Conservation (phyloP, 495 filamentous ascomycete genomes). For the Symbiotaphrina buchneri region DNA sequence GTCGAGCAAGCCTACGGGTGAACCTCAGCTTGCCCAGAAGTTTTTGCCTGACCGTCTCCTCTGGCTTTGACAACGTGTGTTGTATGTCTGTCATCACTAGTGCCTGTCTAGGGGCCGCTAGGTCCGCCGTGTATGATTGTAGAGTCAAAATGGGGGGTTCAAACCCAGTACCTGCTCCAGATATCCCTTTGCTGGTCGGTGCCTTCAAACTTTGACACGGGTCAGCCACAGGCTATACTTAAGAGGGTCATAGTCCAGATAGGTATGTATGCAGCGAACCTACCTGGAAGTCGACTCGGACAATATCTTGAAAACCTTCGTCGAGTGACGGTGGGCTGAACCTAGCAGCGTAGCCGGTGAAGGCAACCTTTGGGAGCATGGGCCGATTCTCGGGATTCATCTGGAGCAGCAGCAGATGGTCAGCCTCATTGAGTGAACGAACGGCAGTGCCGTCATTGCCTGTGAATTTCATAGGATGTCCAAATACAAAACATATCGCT, state of each 20-base stretch:
- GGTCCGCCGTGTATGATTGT: too few relatives aligned
- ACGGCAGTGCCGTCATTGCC: too few relatives aligned
- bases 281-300: conserved; percentile 42
- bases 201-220: conserved; percentile 25
- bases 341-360: conserved; percentile 42
- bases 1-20: too few relatives aligned
- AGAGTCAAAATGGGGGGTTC: too few relatives aligned
- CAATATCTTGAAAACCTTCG: conserved; percentile 74
- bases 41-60: too few relatives aligned
- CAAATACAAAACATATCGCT: conserved; percentile 2
- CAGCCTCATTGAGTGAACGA: conserved; percentile 1
- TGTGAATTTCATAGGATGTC: conserved; percentile 2
- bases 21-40: too few relatives aligned
- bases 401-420: conserved; percentile 12
- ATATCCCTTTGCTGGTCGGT: conserved; percentile 27
- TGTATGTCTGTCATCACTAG: too few relatives aligned
- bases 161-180: conserved; percentile 59
- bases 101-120: too few relatives aligned
- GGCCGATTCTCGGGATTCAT: conserved; percentile 66
- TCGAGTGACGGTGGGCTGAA: conserved; percentile 45
- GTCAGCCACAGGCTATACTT: conserved; percentile 4
- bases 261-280: conserved; percentile 5
- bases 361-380: conserved; percentile 58
- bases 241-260: not conserved
- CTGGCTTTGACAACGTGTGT: too few relatives aligned